These are phyloP conservation scores for Mortierella sp. DNA, from an alignment of 371 early-diverging fungal species.

Conservation along the genomic window DNA sequence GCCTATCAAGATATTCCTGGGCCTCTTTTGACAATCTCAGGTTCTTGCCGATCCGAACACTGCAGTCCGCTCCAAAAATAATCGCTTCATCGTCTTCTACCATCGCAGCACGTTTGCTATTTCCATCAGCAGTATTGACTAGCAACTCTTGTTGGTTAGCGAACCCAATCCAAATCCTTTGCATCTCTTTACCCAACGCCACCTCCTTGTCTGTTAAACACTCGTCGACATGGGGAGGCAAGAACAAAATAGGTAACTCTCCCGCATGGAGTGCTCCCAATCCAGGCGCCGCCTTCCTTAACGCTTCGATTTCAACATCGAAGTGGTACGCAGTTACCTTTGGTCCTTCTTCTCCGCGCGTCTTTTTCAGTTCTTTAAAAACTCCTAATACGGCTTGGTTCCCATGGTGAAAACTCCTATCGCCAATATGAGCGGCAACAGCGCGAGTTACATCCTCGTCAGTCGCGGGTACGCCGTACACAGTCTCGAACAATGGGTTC, in stretches of 20 bases:
- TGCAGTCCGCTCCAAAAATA: conserved; percentile 7
- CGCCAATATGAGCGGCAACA: background rate
- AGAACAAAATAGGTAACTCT: conserved; percentile 27
- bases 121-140: background rate
- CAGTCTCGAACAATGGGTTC: conserved; percentile 11
- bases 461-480: conserved; percentile 20
- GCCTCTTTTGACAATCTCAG: conserved; percentile 1
- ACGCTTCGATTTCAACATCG: background rate
- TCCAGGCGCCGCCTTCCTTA: conserved; percentile 3
- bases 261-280: conserved; percentile 26
- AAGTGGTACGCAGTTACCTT: conserved; percentile 10
- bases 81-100: conserved; percentile 14
- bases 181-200: conserved; percentile 28
- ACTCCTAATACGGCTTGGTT: conserved; percentile 6
- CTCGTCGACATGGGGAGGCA: background rate
- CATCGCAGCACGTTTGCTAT: background rate
- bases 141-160: conserved; percentile 14
- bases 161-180: conserved; percentile 27
- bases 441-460: conserved; percentile 21
- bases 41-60: conserved; percentile 6
- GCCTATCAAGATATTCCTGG: background rate
- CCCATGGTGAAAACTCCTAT: conserved; percentile 10
- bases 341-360: background rate
- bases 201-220: conserved; percentile 11
- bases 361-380: background rate